Base-by-base conservation (phyloP, 2,329 filamentous ascomycete species). In the Alternaria sp. region DNA sequence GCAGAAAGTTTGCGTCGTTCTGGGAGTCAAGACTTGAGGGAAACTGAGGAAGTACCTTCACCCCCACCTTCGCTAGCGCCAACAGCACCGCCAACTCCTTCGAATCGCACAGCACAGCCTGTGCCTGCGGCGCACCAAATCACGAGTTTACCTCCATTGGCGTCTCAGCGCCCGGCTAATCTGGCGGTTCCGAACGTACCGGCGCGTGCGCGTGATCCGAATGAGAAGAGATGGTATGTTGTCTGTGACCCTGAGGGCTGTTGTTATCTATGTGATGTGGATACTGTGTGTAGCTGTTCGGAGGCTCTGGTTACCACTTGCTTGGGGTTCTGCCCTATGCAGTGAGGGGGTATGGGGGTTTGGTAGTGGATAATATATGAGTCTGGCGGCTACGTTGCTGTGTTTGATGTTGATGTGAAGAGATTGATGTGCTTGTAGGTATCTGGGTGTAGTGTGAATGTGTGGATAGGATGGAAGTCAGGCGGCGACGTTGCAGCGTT, bases 401-500 rank as follows among this genome's bases (percentile, higher is more conserved):
- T 36, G 15, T n/a, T 36, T n/a, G 15, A 3, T 36, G 32, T 36
- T 0, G 3, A 9, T 36, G 15, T 36, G 7, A n/a, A n/a, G 32
- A 5, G 2, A 4, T 36, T 36, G 32, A 36, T 36, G 15, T 36
- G 32, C 7, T 3, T 36, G 32, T 36, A 36, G 4, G 0, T 5
- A n/a, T 5, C 2, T 5, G 32, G 15, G 15, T n/a, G 32, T 36
- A 3, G 32, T 36, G 15, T n/a, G 13, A 3, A n/a, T 40, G 15
- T 40, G 9, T 40, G 32, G 3, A 6, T 10, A n/a, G 2, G 8
- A 40, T 6, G 1, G 6, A 2, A 11, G 15, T n/a, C 0, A 3
- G 36, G 5, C 8, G 36, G n/a, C 5, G 15, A 40, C 36, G 36
- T 40, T 40, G n/a, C 1, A 0, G 15, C n/a, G n/a, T 11, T 40